Conservation (phyloP, 192 early-diverging fungal species). For the Coemansia sp. region DNA sequence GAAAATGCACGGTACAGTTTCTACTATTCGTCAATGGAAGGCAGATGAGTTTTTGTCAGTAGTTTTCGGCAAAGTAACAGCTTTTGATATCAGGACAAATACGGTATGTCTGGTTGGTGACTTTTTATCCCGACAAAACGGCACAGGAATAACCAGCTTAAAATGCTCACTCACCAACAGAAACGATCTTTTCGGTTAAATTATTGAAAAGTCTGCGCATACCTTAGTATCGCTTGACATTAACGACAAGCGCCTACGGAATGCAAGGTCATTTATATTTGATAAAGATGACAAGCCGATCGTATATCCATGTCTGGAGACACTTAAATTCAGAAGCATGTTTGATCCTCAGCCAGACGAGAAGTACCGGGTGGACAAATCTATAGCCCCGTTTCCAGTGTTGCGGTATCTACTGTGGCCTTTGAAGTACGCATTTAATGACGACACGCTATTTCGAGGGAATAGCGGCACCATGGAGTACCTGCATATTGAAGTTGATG, state of each 20-base stretch:
- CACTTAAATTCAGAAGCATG: neutral
- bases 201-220: neutral
- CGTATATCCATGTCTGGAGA: neutral
- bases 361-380: neutral
- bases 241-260: no score
- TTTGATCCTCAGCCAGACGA: neutral
- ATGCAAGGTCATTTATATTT: no score
- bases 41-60: neutral
- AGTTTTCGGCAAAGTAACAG: neutral
- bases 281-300: neutral
- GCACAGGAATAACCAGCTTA: neutral
- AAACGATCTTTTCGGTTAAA: neutral
- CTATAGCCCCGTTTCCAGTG: constrained; percentile 21
- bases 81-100: neutral
- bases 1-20: neutral
- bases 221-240: neutral
- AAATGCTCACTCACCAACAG: neutral
- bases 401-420: constrained; percentile 14
- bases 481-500: constrained; percentile 20
- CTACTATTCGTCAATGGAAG: neutral
- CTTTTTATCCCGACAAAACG: neutral
- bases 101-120: neutral
- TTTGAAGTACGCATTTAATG: neutral
- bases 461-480: constrained; percentile 9
- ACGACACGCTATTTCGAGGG: constrained; percentile 8